Base-by-base conservation (phyloP, 2,329 filamentous ascomycete genomes). In the Aureobasidium mangrovei region DNA sequence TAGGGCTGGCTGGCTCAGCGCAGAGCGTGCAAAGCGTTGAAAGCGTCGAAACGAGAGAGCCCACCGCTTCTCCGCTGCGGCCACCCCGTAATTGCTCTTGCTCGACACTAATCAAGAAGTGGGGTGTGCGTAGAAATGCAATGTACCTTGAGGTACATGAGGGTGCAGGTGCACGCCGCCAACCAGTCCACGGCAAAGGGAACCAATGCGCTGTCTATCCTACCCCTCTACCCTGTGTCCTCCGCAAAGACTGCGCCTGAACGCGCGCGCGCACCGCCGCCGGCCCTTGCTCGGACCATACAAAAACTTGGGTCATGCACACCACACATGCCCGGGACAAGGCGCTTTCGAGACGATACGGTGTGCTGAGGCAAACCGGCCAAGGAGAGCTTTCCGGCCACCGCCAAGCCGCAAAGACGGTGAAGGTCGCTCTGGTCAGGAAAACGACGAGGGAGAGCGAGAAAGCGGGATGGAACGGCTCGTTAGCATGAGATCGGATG, bases 321-420 rank as follows among this genome's bases (percentile, higher is more conserved):
- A 51, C 47, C 38, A 49, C 31, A 51, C 36, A 33, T 51, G 36
- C 47, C 36, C 9, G 36, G 47, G 47, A 27, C 47, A 38, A 51
- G 47, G 38, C 47, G 38, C 27, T 48, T 47, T 39, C 45, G 33
- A 48, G 33, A 32, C 46, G 29, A 39, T 49, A 51, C 47, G 47
- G 47, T 51, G 47, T 41, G 36, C 38, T 7, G 7, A 35, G 32
- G 18, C 6, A 27, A 2, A 4, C 38, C 47, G 47, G 38, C 36
- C 47, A 51, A 51, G 38, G 38, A 31, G n/a, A 33, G 36, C n/a
- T 51, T 39, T 38, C 47, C 47, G 47, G 47, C 47, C 47, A 51
- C 47, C 38, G 47, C 47, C 47, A 51, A 51, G 47, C 38, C 38
- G 41, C 47, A 51, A 51, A 51, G 47, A 51, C 47, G 47, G 47